These are phyloP conservation scores for Primulina tabacum DNA, from an alignment of 257 asterid genomes.

Conservation along the genomic window DNA sequence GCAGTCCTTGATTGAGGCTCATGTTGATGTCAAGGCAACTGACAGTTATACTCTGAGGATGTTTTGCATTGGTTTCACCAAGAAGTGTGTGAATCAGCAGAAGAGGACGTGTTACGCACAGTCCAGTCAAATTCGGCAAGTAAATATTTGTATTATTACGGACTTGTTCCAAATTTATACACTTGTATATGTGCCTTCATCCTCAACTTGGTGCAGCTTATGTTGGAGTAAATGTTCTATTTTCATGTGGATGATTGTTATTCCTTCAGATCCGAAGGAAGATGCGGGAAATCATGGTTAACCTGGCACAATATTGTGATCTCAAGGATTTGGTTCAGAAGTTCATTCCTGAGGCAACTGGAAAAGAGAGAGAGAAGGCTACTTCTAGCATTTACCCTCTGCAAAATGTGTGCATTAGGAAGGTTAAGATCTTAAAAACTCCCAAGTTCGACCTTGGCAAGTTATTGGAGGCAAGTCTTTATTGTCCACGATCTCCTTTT, in stretches of 20 bases:
- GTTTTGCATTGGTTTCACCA: constrained; percentile 50
- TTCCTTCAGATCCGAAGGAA: constrained; percentile 36
- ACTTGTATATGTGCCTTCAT: background rate
- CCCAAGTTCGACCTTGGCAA: constrained; percentile 49
- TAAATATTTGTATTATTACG: background rate
- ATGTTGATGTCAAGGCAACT: constrained; percentile 43
- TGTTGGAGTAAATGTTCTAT: background rate
- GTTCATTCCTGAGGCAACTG: constrained; percentile 44
- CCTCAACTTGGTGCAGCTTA: background rate
- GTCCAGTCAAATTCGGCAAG: constrained; percentile 46
- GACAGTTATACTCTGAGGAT: constrained; percentile 36
- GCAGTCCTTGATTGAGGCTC: constrained; percentile 46
- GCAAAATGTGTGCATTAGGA: constrained; percentile 42
- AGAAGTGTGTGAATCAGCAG: constrained; percentile 46
- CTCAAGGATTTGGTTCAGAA: constrained; percentile 45
- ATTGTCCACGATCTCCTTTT: background rate
- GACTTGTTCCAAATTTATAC: background rate
- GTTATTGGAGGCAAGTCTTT: constrained; percentile 40
- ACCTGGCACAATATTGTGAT: constrained; percentile 42
- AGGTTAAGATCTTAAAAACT: constrained; percentile 48
- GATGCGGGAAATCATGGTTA: constrained; percentile 44
- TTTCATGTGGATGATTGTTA: background rate
- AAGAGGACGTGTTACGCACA: constrained; percentile 45
- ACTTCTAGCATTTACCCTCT: constrained; percentile 45
- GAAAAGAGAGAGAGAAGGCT: constrained; percentile 49